Conservation (phyloP, 176 grass and related monocot species). For the Bonia amplexicaulis region DNA sequence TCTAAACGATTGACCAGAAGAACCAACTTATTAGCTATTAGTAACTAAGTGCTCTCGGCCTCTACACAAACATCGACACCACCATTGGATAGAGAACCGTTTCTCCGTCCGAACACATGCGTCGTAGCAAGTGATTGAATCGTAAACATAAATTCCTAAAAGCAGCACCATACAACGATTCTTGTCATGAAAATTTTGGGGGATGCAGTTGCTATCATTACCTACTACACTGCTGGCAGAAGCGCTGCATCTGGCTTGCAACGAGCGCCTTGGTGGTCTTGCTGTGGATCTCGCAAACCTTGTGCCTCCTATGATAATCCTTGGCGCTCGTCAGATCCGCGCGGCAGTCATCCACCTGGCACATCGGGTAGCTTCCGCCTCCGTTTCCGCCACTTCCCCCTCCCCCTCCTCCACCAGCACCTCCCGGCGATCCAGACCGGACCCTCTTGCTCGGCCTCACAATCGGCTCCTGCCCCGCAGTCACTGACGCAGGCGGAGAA, state of each 20-base stretch:
- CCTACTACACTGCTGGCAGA: conserved; percentile 99
- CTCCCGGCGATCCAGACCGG: conserved; percentile 73
- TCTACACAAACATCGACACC: background rate
- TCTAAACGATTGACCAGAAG: conserved; percentile 49
- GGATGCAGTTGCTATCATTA: conserved; percentile 39
- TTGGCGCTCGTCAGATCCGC: conserved; percentile 85
- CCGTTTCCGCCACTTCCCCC: conserved; percentile 22
- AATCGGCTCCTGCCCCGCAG: conserved; percentile 25
- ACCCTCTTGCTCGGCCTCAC: conserved; percentile 71
- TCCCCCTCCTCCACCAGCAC: conserved; percentile 19
- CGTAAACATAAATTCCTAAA: background rate
- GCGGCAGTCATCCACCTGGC: conserved; percentile 92
- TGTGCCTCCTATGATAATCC: conserved; percentile 91
- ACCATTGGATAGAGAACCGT: conserved; percentile 13
- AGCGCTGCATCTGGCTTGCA: conserved; percentile 84
- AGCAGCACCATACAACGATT: conserved; percentile 7
- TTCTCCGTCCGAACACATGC: conserved; percentile 8
- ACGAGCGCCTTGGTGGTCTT: conserved; percentile 89
- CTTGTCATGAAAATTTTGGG: background rate
- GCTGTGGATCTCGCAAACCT: conserved; percentile 88
- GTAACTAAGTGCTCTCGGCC: conserved; percentile 18
- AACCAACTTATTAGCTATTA: conserved; percentile 39
- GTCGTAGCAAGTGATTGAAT: background rate
- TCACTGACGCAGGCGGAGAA: conserved; percentile 3
- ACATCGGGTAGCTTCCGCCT: conserved; percentile 68